phyloP scores from a whole-genome alignment of 2,329 filamentous ascomycete species.

The Daldinia sp. region DNA sequence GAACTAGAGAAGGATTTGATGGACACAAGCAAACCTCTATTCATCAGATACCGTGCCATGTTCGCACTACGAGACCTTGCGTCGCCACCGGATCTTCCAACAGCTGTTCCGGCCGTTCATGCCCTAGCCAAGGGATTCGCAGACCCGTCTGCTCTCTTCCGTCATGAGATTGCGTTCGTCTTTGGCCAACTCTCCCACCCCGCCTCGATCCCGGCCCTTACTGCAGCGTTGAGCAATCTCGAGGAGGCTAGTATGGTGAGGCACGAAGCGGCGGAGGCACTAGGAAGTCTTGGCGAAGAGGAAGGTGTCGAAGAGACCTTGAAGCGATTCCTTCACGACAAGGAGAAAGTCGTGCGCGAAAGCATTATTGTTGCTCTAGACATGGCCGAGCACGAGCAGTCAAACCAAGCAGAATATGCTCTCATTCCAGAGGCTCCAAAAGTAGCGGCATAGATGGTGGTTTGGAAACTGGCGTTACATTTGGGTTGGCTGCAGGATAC shows the following conservation, averaged over 20 bases:
- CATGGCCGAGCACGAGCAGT: slow-evolving; percentile 97
- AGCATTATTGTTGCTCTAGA: slow-evolving; percentile 95
- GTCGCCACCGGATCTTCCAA: slow-evolving; percentile 90
- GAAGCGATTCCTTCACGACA: slow-evolving; percentile 86
- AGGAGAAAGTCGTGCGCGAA: slow-evolving; percentile 92
- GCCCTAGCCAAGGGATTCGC: slow-evolving; percentile 87
- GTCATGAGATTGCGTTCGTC: slow-evolving; percentile 98
- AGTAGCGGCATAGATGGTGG: slow-evolving; percentile 51
- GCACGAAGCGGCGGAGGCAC: slow-evolving; percentile 95
- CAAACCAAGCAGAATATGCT: slow-evolving; percentile 89
- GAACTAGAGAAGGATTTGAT: slow-evolving; percentile 82
- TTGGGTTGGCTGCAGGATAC: slow-evolving; percentile 42
- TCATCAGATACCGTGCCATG: slow-evolving; percentile 97
- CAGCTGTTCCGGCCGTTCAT: slow-evolving; percentile 86
- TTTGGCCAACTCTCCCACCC: slow-evolving; percentile 97
- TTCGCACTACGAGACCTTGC: slow-evolving; percentile 95
- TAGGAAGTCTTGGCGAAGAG: slow-evolving; percentile 93
- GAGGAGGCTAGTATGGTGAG: slow-evolving; percentile 95
- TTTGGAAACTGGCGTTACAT: slow-evolving; percentile 35
- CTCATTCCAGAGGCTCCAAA: slow-evolving; percentile 77
- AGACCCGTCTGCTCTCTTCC: slow-evolving; percentile 91
- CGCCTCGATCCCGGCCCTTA: slow-evolving; percentile 92
- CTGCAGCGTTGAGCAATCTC: slow-evolving; percentile 79
- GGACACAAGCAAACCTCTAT: slow-evolving; percentile 82
- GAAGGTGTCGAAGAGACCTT: slow-evolving; percentile 90